phyloP scores from a whole-genome alignment of 768 basidiomycete species.

The Imleria badia region DNA sequence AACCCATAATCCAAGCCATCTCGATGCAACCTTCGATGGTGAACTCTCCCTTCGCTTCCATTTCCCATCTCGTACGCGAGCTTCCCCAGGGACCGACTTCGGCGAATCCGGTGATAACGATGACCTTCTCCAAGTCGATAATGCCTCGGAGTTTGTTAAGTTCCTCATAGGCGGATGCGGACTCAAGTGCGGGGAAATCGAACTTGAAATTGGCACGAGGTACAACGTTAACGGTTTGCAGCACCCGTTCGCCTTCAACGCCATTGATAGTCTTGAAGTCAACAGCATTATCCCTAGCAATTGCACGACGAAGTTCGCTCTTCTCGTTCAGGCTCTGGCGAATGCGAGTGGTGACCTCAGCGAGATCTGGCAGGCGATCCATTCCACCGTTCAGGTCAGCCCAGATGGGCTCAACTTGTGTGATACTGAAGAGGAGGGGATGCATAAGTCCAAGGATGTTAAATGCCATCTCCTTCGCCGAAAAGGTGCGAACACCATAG shows the following conservation, averaged over 20 bases:
- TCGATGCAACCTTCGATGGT: constrained; percentile 98
- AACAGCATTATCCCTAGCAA: constrained; percentile 91
- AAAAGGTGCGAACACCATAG: constrained; percentile 95
- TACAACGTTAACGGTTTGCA: constrained; percentile 89
- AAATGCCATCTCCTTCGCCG: constrained; percentile 99
- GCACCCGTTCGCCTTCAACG: constrained; percentile 85
- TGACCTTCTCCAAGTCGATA: constrained; percentile 93
- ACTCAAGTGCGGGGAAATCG: constrained; percentile 87
- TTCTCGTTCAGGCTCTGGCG: constrained; percentile 79
- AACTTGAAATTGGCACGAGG: constrained; percentile 98
- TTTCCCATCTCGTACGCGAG: constrained; percentile 98
- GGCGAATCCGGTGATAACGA: constrained; percentile 94
- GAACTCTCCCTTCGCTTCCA: constrained; percentile 97
- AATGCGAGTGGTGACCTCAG: constrained; percentile 87
- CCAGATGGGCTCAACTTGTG: constrained; percentile 99
- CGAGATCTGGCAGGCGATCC: constrained; percentile 94
- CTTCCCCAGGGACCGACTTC: constrained; percentile 99
- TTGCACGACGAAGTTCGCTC: constrained; percentile 89
- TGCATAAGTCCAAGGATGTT: constrained; percentile 99
- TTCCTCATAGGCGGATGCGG: constrained; percentile 65
- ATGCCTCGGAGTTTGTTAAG: constrained; percentile 80
- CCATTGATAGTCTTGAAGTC: constrained; percentile 93
- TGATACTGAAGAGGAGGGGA: constrained; percentile 97
- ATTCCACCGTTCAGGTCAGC: constrained; percentile 98
- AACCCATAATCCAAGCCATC: constrained; percentile 99